These are phyloP conservation scores for Fusarium beomiforme DNA, from an alignment of 2,329 filamentous ascomycete genomes.

Conservation along the genomic window DNA sequence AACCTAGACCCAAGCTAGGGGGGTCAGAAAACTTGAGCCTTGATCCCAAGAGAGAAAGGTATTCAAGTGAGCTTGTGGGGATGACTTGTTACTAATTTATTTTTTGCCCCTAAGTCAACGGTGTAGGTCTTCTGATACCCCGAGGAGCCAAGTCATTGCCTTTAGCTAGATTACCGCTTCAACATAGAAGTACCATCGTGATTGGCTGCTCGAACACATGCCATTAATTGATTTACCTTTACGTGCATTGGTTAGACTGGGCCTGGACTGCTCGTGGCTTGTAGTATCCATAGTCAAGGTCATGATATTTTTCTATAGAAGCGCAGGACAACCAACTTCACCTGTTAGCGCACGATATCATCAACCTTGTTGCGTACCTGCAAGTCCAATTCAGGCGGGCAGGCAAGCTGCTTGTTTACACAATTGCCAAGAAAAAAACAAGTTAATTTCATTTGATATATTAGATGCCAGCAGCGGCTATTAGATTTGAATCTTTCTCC, in stretches of 20 bases:
- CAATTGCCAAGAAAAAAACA: neutral
- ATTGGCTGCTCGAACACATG: slow-evolving; percentile 30
- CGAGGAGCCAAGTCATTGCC: neutral
- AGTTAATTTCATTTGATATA: neutral
- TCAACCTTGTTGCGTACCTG: neutral
- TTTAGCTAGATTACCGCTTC: slow-evolving; percentile 34
- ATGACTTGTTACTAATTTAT: no score
- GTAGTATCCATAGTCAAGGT: neutral
- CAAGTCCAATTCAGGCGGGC: slow-evolving; percentile 8
- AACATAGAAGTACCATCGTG: slow-evolving; percentile 16
- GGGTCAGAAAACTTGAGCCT: no score
- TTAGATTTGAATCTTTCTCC: slow-evolving; percentile 28
- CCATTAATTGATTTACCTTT: slow-evolving; percentile 18
- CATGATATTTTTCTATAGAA: slow-evolving; percentile 10
- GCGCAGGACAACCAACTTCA: neutral
- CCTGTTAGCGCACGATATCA: slow-evolving; percentile 2
- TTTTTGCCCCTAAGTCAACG: no score
- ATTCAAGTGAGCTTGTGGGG: no score
- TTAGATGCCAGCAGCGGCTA: slow-evolving; percentile 19
- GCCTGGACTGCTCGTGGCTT: slow-evolving; percentile 7
- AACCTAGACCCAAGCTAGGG: neutral
- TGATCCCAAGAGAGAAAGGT: no score
- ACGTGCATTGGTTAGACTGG: slow-evolving; percentile 20
- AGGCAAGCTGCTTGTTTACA: neutral
- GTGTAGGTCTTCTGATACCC: no score